Evolutionary conservation across 352 stramenopile species (phyloP).

Genomic region (Vaucheria bursata): DNA sequence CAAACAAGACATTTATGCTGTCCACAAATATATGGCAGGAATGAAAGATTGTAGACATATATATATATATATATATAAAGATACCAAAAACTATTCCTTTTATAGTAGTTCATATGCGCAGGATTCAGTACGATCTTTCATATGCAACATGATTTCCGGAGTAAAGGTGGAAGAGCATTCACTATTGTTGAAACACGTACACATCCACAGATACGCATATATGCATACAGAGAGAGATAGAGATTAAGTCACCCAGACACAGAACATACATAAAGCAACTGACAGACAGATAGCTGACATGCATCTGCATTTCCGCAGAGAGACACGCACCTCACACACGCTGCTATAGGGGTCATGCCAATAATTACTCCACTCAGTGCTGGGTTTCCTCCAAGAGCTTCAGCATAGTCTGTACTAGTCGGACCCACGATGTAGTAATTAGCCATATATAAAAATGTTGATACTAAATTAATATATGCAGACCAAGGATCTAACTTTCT

Average conservation of each 20-base stretch:
- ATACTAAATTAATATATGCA: constrained; percentile 76
- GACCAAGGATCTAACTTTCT: constrained; percentile 14
- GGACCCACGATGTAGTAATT: constrained; percentile 97
- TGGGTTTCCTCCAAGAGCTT: constrained; percentile 65
- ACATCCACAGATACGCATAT: not conserved
- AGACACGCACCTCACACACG: constrained; percentile 77
- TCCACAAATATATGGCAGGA: not conserved
- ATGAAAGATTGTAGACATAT: not conserved
- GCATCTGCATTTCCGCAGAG: constrained; percentile 66
- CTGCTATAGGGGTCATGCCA: constrained; percentile 89
- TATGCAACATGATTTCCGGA: no score
- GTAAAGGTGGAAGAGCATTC: no score
- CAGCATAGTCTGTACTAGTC: constrained; percentile 43
- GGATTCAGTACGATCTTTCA: no score
- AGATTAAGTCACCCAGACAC: not conserved
- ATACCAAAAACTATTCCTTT: no score
- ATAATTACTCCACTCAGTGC: constrained; percentile 85
- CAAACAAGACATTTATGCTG: not conserved
- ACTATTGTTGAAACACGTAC: not conserved
- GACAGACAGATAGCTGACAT: not conserved
- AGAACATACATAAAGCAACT: not conserved
- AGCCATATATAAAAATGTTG: constrained; percentile 92
- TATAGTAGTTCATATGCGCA: no score
- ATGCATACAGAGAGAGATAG: not conserved
- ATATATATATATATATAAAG: not conserved